Evolutionary conservation across 495 filamentous ascomycete species (phyloP), one percentile per base, ranked within the genome.

Genomic region (Oleoguttula mirabilis): DNA sequence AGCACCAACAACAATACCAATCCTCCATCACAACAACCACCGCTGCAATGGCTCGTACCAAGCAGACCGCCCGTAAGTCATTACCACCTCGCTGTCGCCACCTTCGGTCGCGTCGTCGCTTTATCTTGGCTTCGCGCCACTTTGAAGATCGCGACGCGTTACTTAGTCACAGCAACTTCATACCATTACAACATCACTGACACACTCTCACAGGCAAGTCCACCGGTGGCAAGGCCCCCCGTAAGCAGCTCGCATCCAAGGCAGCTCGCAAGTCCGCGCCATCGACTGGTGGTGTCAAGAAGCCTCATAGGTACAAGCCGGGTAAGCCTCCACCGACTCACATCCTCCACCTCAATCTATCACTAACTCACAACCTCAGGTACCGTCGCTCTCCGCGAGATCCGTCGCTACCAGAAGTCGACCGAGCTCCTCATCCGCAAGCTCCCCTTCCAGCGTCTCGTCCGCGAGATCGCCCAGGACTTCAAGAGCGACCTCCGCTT

Each of bases 311-410:
- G 59, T 99, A 99, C 67, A 99, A 96, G 88, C 90, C 90, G 65
- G 88, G 88, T 88, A 74, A 57, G 70, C 64, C 47, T 35, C 38
- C 21, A 28, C 19, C 17, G 10, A 19, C 31, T n/a, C 21, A 43
- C 41, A 33, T 21, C 33, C 7, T 14, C 34, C 27, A 19, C 20
- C 43, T 39, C 41, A 22, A 11, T 10, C 17, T 10, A 12, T 19
- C 38, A 24, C 64, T 74, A 62, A 69, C 48, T 15, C 49, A 24
- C 21, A 20, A 44, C 54, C 21, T 3, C 33, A 77, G 77, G 78
- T 75, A 99, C 90, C 73, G 90, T 99, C 82, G 90, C 90, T 88
- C 90, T 99, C 59, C 90, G 90, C 88, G 90, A 99, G 76, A 99
- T 99, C 66, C 92, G 90, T 88, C 90, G 90, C 63, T 99, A 99